These are phyloP conservation scores for Camellia lanceoleosa DNA, from an alignment of 148 eudicot genomes.

Conservation along the genomic window DNA sequence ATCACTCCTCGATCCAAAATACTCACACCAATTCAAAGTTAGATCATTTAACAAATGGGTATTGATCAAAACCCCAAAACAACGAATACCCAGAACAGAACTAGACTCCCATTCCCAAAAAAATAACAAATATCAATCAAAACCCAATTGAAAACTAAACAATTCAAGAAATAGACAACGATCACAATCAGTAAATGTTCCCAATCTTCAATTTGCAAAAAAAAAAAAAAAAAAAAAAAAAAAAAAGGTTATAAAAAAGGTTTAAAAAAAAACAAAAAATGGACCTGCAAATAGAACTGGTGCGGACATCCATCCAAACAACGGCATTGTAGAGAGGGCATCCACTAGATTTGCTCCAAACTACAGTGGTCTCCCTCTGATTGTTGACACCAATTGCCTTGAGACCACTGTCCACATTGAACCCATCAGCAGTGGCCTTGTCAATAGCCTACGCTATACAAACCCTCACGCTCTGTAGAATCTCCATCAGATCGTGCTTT, in stretches of 20 bases:
- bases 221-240: constrained; percentile 13
- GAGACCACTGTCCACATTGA: constrained; percentile 79
- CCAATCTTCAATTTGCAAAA: neutral
- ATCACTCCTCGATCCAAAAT: no score
- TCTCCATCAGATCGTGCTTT: constrained; percentile 97
- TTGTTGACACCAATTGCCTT: constrained; percentile 93
- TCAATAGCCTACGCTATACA: constrained; percentile 84
- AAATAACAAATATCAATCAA: no score
- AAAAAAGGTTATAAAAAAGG: no score
- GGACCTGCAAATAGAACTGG: no score
- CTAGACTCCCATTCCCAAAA: no score
- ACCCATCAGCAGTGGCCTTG: constrained; percentile 85
- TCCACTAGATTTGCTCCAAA: constrained; percentile 95
- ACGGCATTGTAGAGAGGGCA: constrained; percentile 81
- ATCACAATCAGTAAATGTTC: neutral
- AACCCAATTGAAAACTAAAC: neutral
- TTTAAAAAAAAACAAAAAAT: constrained; percentile 86
- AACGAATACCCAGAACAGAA: no score
- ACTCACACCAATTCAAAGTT: no score
- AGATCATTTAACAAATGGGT: no score
- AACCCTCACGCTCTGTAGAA: constrained; percentile 77
- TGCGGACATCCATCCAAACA: constrained; percentile 74
- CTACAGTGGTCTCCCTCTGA: constrained; percentile 89
- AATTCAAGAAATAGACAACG: neutral
- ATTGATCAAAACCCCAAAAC: no score